Base-by-base conservation (phyloP, 2,329 filamentous ascomycete species). In the Xylariaceae sp. region DNA sequence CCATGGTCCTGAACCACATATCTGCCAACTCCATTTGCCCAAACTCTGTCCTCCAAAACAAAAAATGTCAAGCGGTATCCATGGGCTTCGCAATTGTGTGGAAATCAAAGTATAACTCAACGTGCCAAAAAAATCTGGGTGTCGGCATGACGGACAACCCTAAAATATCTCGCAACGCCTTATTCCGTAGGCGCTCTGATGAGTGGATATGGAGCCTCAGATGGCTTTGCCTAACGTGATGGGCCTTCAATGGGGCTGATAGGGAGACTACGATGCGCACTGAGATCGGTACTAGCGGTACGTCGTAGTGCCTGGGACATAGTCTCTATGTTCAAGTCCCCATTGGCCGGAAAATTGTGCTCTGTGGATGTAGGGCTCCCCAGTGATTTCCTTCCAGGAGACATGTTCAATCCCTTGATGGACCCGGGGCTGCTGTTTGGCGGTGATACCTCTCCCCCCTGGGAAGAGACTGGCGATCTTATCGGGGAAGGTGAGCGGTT, bases 281-380 rank as follows among this genome's bases (percentile, higher is more conserved):
- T 79, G 54, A 97, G 76, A 70, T 97, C 93, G 18, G 89, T 85
- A 73, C 91, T 96, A 44, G 87, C 90, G 14, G 92, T 96, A 72
- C 90, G 88, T 69, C 90, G 82, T 68, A 97, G 78, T 16, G 91
- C 93, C 74, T 97, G 92, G 50, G 88, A 83, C 93, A 97, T 96
- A 3, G 93, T 97, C 79, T 97, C 92, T 62, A 97, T 89, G 56
- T 89, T 91, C 57, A 97, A 77, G 60, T 96, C 93, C 21, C 86
- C 84, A 44, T 79, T 81, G 77, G 47, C 79, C 73, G 32, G 73
- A 63, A 84, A 75, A 50, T 83, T 76, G 54, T 79, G 75, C 20
- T 75, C 79, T 9, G 79, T 74, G 44, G 82, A 81, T 21, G 79
- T 79, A 18, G 88, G 89, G 70, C 89, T 91, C 32, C 81, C 84